A percentile compares a stretch with the other conserved stretches of the same genome.
Evolutionary conservation across 2,329 filamentous ascomycete genomes (phyloP).

Genomic region (Cercospora canescens): DNA sequence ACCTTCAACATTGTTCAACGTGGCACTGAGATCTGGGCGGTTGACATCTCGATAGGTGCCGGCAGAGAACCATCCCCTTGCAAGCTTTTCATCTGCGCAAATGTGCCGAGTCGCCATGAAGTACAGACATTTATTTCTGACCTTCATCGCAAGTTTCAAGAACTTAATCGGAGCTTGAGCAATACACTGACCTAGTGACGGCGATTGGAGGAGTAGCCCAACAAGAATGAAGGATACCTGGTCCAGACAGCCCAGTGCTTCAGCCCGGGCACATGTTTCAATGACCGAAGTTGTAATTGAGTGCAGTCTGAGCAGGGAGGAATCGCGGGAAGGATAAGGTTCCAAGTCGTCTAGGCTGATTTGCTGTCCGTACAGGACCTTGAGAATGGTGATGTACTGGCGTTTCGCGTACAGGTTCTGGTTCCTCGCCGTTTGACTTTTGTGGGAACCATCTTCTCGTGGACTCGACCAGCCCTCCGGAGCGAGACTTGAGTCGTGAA

Average conservation of each 20-base stretch:
- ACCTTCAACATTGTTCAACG: not conserved
- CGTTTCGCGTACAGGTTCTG: constrained; percentile 6
- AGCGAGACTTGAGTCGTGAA: constrained; percentile 9
- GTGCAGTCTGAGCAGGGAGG: not conserved
- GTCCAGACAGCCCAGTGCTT: not conserved
- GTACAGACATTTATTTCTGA: not conserved
- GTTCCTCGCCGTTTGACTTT: not conserved
- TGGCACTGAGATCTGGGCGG: not conserved
- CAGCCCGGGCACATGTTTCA: constrained; percentile 1
- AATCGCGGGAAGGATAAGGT: not conserved
- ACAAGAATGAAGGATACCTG: not conserved
- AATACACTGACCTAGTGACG: not conserved
- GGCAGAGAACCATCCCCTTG: not conserved
- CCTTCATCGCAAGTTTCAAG: constrained; percentile 1
- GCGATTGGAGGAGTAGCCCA: not conserved
- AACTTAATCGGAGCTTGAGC: not conserved
- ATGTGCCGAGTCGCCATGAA: not conserved
- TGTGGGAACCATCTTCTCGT: not conserved
- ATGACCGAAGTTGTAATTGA: not conserved
- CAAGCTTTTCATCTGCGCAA: not conserved
- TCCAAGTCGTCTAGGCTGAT: not conserved
- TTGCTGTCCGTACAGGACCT: not conserved
- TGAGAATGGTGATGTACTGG: constrained; percentile 1
- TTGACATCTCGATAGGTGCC: not conserved
- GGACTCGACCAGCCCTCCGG: not conserved